Conservation (phyloP, 306 rosid species). For the Hippophae rhamnoides region DNA sequence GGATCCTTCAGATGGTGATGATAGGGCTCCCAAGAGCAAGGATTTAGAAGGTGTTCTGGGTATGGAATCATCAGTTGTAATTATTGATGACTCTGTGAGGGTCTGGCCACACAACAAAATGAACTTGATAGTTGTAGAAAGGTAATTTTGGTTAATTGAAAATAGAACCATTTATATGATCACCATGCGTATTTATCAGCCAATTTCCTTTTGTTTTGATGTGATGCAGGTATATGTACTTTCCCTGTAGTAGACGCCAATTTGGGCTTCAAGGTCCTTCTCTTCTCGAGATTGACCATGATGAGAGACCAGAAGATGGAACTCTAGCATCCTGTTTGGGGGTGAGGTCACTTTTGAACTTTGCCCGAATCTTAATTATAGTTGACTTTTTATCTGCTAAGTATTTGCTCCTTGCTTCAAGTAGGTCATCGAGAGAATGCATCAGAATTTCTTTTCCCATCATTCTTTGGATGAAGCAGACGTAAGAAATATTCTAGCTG, state of each 20-base stretch:
- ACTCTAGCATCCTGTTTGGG: conserved; percentile 79
- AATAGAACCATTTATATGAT: not conserved
- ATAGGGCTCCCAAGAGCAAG: conserved; percentile 84
- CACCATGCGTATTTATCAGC: conserved; percentile 12
- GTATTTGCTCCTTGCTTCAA: conserved; percentile 18
- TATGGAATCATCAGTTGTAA: conserved; percentile 90
- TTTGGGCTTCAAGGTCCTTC: conserved; percentile 95
- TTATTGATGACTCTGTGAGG: conserved; percentile 94
- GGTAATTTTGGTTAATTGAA: conserved; percentile 35
- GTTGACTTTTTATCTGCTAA: conserved; percentile 10
- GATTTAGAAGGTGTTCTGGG: conserved; percentile 99
- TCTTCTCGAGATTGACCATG: conserved; percentile 88
- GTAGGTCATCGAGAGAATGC: conserved; percentile 88
- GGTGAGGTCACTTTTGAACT: conserved; percentile 35
- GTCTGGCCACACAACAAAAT: conserved; percentile 99
- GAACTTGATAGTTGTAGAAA: conserved; percentile 95
- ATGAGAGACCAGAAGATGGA: conserved; percentile 92
- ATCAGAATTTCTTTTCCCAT: conserved; percentile 66
- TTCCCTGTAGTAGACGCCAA: conserved; percentile 97
- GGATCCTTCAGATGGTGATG: conserved; percentile 67
- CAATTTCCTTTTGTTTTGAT: conserved; percentile 19
- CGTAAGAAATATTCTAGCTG: conserved; percentile 83
- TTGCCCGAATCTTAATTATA: conserved; percentile 8
- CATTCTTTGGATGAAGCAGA: conserved; percentile 72
- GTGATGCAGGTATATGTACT: conserved; percentile 73